phyloP scores from a whole-genome alignment of 805 yeast species.

The Candida namnaoensis region DNA sequence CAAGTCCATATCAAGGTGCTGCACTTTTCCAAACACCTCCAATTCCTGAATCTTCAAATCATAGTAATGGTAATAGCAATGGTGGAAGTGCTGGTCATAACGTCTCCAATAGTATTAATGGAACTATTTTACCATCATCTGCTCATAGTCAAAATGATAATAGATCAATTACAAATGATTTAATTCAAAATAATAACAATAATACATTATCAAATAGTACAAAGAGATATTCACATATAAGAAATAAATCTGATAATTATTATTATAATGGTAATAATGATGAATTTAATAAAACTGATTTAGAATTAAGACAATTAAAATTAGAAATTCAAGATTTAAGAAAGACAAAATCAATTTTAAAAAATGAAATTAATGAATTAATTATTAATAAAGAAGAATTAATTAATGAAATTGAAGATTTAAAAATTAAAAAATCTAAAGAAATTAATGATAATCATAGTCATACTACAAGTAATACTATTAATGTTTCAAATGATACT shows the following conservation, averaged over 20 bases:
- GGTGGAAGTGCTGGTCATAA: too few species aligned
- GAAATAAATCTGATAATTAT: slow-evolving; percentile 8
- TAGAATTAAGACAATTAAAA: slow-evolving; percentile 31
- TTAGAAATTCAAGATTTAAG: slow-evolving; percentile 31
- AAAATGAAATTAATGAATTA: slow-evolving; percentile 44
- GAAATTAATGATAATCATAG: too few species aligned
- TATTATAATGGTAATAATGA: slow-evolving; percentile 3
- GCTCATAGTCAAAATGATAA: slow-evolving; percentile 4
- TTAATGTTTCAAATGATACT: background rate
- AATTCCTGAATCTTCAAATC: slow-evolving; percentile 4
- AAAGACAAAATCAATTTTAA: slow-evolving; percentile 31
- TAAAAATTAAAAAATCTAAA: slow-evolving; percentile 14
- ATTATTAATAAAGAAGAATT: slow-evolving; percentile 37
- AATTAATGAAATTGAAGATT: slow-evolving; percentile 31
- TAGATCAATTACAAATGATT: background rate
- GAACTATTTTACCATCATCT: too few species aligned
- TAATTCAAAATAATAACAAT: slow-evolving; percentile 3
- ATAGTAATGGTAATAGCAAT: background rate
- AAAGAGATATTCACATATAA: background rate
- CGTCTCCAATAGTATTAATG: too few species aligned
- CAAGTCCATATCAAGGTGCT: slow-evolving; percentile 13
- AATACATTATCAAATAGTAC: background rate
- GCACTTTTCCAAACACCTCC: slow-evolving; percentile 20
- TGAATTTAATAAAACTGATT: slow-evolving; percentile 17
- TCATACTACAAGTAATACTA: background rate